Evolutionary conservation across 805 yeast species (phyloP).

Genomic region (Candida glaebosa): DNA sequence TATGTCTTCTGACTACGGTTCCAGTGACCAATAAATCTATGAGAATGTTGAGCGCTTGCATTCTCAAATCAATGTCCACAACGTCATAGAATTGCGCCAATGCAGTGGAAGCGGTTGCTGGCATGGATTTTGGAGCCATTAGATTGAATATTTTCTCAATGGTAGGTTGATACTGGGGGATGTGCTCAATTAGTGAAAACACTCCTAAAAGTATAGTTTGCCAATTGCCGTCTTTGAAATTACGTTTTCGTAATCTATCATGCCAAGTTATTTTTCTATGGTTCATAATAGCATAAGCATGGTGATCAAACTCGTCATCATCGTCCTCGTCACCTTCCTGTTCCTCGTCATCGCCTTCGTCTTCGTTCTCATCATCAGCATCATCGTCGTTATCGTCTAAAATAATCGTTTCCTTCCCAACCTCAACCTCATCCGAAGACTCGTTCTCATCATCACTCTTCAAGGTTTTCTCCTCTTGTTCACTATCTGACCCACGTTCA

Average conservation of each 20-base stretch:
- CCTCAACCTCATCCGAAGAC: slow-evolving; percentile 13
- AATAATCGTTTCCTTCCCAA: slow-evolving; percentile 15
- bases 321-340: slow-evolving; percentile 18
- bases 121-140: slow-evolving; percentile 55
- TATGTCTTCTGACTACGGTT: slow-evolving; percentile 52
- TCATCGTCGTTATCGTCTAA: slow-evolving; percentile 13
- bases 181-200: slow-evolving; percentile 55
- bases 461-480: slow-evolving; percentile 18
- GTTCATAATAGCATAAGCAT: slow-evolving; percentile 49
- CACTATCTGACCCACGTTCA: slow-evolving; percentile 24
- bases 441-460: slow-evolving; percentile 22
- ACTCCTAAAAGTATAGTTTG: slow-evolving; percentile 73
- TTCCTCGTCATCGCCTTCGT: slow-evolving; percentile 13
- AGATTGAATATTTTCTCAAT: slow-evolving; percentile 49
- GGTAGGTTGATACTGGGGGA: slow-evolving; percentile 49
- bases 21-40: slow-evolving; percentile 62
- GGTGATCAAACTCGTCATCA: slow-evolving; percentile 25
- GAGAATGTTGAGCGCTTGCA: slow-evolving; percentile 58
- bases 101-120: slow-evolving; percentile 49
- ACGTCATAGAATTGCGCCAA: slow-evolving; percentile 51
- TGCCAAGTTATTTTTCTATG: slow-evolving; percentile 70
- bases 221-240: slow-evolving; percentile 85
- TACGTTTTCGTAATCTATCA: slow-evolving; percentile 68
- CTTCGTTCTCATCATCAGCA: slow-evolving; percentile 18
- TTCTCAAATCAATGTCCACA: slow-evolving; percentile 50